These are phyloP conservation scores for Haplosporangium sp. DNA, from an alignment of 371 early-diverging fungal species.

Conservation along the genomic window DNA sequence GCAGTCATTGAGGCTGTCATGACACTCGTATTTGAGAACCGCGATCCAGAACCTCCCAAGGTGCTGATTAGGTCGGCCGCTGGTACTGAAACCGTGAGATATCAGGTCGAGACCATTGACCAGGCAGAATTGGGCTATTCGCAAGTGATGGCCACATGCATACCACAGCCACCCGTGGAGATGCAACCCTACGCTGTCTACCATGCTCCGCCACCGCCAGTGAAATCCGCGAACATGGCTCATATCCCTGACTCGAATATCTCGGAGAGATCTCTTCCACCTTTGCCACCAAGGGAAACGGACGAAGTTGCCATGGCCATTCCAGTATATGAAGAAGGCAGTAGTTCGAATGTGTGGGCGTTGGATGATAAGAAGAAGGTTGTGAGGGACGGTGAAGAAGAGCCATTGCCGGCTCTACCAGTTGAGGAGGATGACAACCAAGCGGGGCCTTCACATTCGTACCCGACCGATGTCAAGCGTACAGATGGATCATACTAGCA, in stretches of 20 bases:
- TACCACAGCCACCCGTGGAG: background rate
- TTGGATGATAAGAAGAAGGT: too few species aligned
- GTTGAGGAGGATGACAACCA: too few species aligned
- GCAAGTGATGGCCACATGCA: background rate
- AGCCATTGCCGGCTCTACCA: too few species aligned
- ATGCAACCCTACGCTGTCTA: background rate
- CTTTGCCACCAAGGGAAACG: background rate
- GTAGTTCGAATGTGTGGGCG: too few species aligned
- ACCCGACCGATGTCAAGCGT: too few species aligned
- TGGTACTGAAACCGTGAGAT: background rate
- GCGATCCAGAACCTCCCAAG: background rate
- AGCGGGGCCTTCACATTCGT: too few species aligned
- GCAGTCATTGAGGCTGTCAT: conserved; percentile 16
- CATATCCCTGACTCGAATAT: background rate
- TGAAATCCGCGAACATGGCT: too few species aligned
- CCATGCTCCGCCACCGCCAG: background rate
- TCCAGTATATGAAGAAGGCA: too few species aligned
- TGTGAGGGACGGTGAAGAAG: too few species aligned
- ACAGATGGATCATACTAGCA: too few species aligned
- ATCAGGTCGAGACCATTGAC: conserved; percentile 4
- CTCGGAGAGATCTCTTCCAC: conserved; percentile 8
- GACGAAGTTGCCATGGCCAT: too few species aligned
- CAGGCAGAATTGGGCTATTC: conserved; percentile 4
- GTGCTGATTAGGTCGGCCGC: background rate
- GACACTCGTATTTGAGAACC: conserved; percentile 18